Percentiles rank a stretch among this genome's conserved stretches.
Conservation (phyloP, 805 yeast species). For the Maudiozyma pseudohumilis region DNA sequence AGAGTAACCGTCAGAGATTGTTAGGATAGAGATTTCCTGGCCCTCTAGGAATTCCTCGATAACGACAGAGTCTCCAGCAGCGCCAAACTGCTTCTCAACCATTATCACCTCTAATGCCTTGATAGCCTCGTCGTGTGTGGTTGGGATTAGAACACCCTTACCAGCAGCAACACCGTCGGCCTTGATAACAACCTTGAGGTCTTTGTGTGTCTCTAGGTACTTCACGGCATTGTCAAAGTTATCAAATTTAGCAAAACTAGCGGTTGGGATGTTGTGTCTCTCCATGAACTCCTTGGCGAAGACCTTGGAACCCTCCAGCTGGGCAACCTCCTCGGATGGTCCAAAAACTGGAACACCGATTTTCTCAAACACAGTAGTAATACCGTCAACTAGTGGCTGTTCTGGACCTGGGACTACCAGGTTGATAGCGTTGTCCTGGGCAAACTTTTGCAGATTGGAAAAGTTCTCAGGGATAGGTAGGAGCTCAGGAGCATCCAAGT, state of each 20-base stretch:
- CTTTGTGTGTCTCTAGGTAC: slow-evolving; percentile 47
- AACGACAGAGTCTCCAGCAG: slow-evolving; percentile 91
- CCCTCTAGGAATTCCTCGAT: slow-evolving; percentile 95
- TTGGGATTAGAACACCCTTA: slow-evolving; percentile 93
- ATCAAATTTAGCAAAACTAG: slow-evolving; percentile 75
- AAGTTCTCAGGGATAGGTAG: slow-evolving; percentile 61
- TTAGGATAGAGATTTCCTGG: slow-evolving; percentile 88
- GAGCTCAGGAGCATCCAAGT: slow-evolving; percentile 43
- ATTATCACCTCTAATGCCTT: slow-evolving; percentile 78
- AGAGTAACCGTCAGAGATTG: slow-evolving; percentile 89
- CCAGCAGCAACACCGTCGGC: slow-evolving; percentile 99
- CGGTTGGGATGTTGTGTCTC: slow-evolving; percentile 88
- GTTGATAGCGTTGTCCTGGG: slow-evolving; percentile 50
- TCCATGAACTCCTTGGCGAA: slow-evolving; percentile 91
- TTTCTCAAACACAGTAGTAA: slow-evolving; percentile 56
- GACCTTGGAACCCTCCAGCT: slow-evolving; percentile 94
- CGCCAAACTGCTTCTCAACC: slow-evolving; percentile 82
- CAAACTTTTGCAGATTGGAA: slow-evolving; percentile 59
- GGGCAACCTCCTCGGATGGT: slow-evolving; percentile 84
- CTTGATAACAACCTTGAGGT: slow-evolving; percentile 70
- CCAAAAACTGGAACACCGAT: slow-evolving; percentile 96
- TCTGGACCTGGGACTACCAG: slow-evolving; percentile 98
- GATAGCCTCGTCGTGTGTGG: slow-evolving; percentile 71
- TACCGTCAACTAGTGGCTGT: slow-evolving; percentile 94
- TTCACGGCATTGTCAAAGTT: slow-evolving; percentile 63